Conservation (phyloP, 2,329 filamentous ascomycete species). For the Monosporascus sp. region DNA sequence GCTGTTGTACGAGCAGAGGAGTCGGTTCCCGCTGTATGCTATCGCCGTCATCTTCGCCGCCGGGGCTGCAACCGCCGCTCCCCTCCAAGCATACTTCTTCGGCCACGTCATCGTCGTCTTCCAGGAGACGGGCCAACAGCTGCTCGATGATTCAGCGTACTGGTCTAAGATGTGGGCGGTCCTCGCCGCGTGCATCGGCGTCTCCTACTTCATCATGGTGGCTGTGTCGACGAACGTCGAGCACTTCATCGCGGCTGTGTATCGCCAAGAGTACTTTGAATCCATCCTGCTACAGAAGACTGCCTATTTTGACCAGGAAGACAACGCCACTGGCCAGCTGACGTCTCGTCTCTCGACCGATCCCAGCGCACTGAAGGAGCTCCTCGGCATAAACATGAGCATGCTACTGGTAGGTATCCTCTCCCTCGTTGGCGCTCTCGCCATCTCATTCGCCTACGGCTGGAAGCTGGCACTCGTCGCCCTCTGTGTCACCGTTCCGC, state of each 20-base stretch:
- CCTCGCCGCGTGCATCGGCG: conserved; percentile 45
- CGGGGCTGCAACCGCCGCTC: conserved; percentile 36
- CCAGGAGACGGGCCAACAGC: conserved; percentile 49
- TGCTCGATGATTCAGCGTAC: conserved; percentile 26
- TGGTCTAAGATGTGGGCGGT: conserved; percentile 48
- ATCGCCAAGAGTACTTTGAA: conserved; percentile 2
- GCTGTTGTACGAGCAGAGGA: conserved; percentile 47
- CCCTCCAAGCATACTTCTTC: conserved; percentile 48
- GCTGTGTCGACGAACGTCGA: conserved; percentile 31
- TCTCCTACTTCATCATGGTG: conserved; percentile 45
- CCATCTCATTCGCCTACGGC: conserved; percentile 62
- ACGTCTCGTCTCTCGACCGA: conserved; percentile 48
- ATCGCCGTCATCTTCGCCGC: conserved; percentile 40
- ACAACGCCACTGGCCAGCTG: conserved; percentile 51
- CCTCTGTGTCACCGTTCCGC: conserved; percentile 50
- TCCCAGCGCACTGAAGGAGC: conserved; percentile 50
- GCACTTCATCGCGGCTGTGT: conserved; percentile 42
- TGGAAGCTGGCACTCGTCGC: conserved; percentile 69
- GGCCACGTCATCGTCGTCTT: conserved; percentile 45
- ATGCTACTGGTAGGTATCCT: conserved; percentile 56
- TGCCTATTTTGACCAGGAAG: conserved; percentile 52
- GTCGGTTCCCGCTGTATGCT: conserved; percentile 41
- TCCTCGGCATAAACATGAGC: conserved; percentile 55
- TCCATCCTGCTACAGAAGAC: conserved; percentile 47
- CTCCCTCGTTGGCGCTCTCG: conserved; percentile 55